Conservation (phyloP, 257 asterid genomes). For the Fraxinus cuspidata region DNA sequence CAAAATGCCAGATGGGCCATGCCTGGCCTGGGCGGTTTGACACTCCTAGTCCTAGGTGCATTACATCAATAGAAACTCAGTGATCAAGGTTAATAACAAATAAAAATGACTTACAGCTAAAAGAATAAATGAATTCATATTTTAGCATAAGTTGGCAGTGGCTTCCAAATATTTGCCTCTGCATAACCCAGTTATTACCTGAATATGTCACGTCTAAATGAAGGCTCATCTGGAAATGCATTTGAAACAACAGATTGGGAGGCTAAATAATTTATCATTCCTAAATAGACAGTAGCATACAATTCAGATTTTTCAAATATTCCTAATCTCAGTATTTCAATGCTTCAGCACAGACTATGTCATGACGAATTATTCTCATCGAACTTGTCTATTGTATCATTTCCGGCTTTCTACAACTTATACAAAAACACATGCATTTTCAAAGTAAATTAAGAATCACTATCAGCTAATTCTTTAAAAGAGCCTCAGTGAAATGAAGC, state of each 20-base stretch:
- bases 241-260: background rate
- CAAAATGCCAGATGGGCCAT: background rate
- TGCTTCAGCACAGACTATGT: too few species aligned
- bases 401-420: background rate
- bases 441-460: background rate
- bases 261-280: background rate
- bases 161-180: background rate
- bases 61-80: background rate
- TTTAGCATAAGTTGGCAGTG: background rate
- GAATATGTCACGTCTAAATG: background rate
- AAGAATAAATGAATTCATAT: too few species aligned
- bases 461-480: background rate
- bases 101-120: background rate
- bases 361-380: background rate
- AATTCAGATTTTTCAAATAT: background rate
- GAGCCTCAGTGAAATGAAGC: background rate
- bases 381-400: background rate
- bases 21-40: background rate
- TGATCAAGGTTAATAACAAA: background rate
- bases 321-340: background rate
- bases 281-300: background rate
- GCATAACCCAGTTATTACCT: background rate
- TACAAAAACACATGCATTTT: background rate
- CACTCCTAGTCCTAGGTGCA: background rate
- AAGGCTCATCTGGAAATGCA: background rate